Base-by-base conservation (phyloP, 129 eudicot genomes). In the Escallonia rubra region DNA sequence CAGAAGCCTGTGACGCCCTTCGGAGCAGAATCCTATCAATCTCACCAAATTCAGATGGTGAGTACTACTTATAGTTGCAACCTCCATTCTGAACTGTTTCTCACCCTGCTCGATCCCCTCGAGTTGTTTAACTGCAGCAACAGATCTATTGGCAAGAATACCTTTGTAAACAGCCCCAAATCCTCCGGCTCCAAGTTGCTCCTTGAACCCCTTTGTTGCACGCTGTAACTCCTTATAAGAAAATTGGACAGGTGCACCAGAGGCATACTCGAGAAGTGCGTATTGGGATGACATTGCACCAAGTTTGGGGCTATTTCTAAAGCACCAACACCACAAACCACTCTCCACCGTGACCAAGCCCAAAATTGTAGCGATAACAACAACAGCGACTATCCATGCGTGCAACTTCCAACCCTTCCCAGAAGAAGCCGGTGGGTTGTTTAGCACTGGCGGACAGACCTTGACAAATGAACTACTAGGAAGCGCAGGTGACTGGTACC, bases 31-130 rank as follows among this genome's bases (percentile, higher is more conserved):
- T 15, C 98, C 98, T 11, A 92, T 84, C 57, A 92, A 48, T 50
- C 96, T 76, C 70, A 92, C 98, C 59, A 92, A 73, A 50, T 92
- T 92, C 77, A 92, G 82, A 76, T 92, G 98, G 70, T 92, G 98
- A 2, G 98, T 92, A 72, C 98, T 86, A 49, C 95, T 92, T 13
- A 92, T 92, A 1, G 98, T 89, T 3, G 96, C 98, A 10, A 92
- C 98, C 66, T 92, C 96, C 96, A 92, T 92, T 43, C 98, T 74
- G 57, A 92, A 92, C 74, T 92, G 98, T 49, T 82, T 92, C 85
- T 92, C 96, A 1, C 98, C 98, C 67, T 92, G 96, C 80, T 82
- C 96, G 5, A 92, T 89, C 40, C 96, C 98, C 59, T 92, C 98
- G 1, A 92, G 87, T 61, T 86, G 91, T 73, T 92, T 92, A 15